These are phyloP conservation scores for Dovyalis caffra DNA, from an alignment of 345 rosid species.

Conservation along the genomic window DNA sequence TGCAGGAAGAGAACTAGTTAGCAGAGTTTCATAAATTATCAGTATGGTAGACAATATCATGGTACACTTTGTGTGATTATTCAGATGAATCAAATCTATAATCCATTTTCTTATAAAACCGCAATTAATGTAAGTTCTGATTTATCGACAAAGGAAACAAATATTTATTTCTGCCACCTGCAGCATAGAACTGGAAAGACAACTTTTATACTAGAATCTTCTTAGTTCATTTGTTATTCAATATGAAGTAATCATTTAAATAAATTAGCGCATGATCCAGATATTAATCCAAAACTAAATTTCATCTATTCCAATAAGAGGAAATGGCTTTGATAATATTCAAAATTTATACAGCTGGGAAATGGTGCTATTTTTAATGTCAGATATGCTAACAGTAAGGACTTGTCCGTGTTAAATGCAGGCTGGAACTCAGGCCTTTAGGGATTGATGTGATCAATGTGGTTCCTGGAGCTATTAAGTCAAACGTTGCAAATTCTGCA, in stretches of 20 bases:
- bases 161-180: not conserved
- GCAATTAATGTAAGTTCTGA: not conserved
- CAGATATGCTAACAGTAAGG: not conserved
- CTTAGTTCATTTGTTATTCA: too few relatives aligned
- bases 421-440: slow-evolving; percentile 75
- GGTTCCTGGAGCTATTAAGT: slow-evolving; percentile 73
- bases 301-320: too few relatives aligned
- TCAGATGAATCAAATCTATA: not conserved
- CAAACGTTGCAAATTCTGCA: slow-evolving; percentile 82
- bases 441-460: slow-evolving; percentile 78
- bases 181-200: not conserved
- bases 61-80: not conserved
- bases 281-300: too few relatives aligned
- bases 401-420: slow-evolving; percentile 22
- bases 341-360: not conserved
- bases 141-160: not conserved
- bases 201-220: too few relatives aligned
- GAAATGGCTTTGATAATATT: too few relatives aligned
- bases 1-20: not conserved
- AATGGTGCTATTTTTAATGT: not conserved
- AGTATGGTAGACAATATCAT: not conserved
- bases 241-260: too few relatives aligned
- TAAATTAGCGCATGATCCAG: too few relatives aligned
- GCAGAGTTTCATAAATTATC: not conserved
- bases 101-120: not conserved